Percentiles rank a stretch among this genome's conserved stretches.
phyloP scores from a whole-genome alignment of 768 basidiomycete genomes.

The Mycena floridula region DNA sequence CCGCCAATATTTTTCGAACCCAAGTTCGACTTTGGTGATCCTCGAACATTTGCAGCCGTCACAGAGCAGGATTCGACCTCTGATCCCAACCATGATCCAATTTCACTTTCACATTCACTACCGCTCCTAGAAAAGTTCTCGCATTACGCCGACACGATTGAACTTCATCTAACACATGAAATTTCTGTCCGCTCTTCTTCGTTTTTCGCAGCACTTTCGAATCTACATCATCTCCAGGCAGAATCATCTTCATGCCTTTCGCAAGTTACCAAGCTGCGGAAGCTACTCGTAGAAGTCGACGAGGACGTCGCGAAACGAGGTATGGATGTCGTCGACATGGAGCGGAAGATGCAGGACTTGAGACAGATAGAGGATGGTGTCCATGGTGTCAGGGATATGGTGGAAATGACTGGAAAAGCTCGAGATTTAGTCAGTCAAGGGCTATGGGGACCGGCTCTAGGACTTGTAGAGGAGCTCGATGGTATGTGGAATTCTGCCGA shows the following conservation, averaged over 20 bases:
- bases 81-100: conserved; percentile 43
- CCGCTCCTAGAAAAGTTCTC: conserved; percentile 87
- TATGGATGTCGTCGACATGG: conserved; percentile 62
- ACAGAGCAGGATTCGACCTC: conserved; percentile 47
- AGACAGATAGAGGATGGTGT: conserved; percentile 54
- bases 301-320: conserved; percentile 74
- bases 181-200: conserved; percentile 86
- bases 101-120: conserved; percentile 57
- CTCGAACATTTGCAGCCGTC: conserved; percentile 69
- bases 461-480: conserved; percentile 64
- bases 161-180: conserved; percentile 90
- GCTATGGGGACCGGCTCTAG: conserved; percentile 84
- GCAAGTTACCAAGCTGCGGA: conserved; percentile 68
- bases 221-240: conserved; percentile 86
- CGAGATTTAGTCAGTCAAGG: conserved; percentile 72
- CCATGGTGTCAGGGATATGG: conserved; percentile 58
- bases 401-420: conserved; percentile 72
- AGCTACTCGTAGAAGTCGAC: conserved; percentile 70
- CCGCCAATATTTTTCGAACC: conserved; percentile 77
- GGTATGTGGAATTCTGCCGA: conserved; percentile 40
- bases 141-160: conserved; percentile 87
- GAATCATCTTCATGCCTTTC: conserved; percentile 81
- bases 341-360: conserved; percentile 58
- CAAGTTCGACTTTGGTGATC: conserved; percentile 77
- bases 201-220: conserved; percentile 94